Base-by-base conservation (phyloP, 345 rosid genomes). In the Ceriops tagal region DNA sequence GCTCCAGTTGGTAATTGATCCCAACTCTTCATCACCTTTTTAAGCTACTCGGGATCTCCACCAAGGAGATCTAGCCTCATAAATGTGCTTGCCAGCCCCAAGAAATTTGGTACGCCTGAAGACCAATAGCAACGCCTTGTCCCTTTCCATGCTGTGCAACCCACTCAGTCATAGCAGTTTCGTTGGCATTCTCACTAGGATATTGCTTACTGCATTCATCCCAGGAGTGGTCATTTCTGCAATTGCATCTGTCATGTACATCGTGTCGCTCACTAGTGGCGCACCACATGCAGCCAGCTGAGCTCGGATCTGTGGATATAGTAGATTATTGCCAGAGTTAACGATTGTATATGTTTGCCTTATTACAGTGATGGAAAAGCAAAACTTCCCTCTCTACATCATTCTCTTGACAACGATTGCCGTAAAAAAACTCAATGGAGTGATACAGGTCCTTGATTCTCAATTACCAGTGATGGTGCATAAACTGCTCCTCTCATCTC, bases 211-310 rank as follows among this genome's bases (percentile, higher is more conserved):
- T 80, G 52, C 34, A n/a, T 78, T 84, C 56, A 83, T 73, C 62
- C 73, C 89, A n/a, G 92, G 97, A 71, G 63, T 80, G 49, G 68
- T 63, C 63, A 80, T 60, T 77, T 93, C 91, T 72, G 92, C 90
- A 74, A 88, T 75, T 43, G 91, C 87, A 26, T 97, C 88, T 53
- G 96, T 90, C 97, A 85, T 88, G 84, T 93, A 93, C 83, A 87
- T 85, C 7, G 98, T 82, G 82, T 93, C 98, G 27, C 96, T 97
- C 75, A 93, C 88, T 61, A 93, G 74, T 4, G 97, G 97, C 31
- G 95, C 88, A 70, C 91, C 97, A 84, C 78, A 78, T 59, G 97
- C 93, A 73, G 97, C 93, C 72, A 91, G 78, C 81, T 93, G 98
- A 7, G 96, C 89, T 53, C 97, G 88, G 61, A 93, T 81, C 97